Evolutionary conservation across 345 rosid species (phyloP).

Genomic region (Hypericum androsaemum): DNA sequence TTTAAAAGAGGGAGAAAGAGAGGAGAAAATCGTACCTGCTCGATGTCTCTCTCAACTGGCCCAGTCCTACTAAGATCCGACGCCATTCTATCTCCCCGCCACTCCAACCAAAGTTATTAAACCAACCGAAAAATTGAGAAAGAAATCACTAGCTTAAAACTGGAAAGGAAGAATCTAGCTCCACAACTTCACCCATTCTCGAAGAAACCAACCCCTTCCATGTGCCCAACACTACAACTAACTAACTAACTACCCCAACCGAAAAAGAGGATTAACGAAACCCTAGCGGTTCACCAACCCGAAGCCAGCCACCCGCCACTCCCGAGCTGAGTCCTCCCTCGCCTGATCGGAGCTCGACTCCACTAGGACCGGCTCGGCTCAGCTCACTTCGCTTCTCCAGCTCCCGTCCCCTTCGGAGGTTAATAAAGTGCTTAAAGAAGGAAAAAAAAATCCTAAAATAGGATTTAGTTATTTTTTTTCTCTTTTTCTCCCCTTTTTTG

Average conservation of each 20-base stretch:
- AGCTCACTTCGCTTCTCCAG: too few species aligned
- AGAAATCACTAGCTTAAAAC: not conserved
- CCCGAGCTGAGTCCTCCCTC: too few species aligned
- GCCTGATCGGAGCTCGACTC: too few species aligned
- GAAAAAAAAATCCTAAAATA: too few species aligned
- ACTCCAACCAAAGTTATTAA: constrained; percentile 19
- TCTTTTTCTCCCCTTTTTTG: too few species aligned
- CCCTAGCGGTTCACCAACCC: constrained; percentile 4
- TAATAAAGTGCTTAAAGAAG: too few species aligned
- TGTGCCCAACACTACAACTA: constrained; percentile 16
- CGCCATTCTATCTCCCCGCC: constrained; percentile 69
- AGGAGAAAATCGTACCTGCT: constrained; percentile 51
- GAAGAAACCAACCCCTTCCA: constrained; percentile 26
- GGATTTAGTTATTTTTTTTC: too few species aligned
- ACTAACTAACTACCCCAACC: constrained; percentile 22
- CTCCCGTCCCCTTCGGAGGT: too few species aligned
- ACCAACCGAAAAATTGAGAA: not conserved
- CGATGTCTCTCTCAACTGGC: constrained; percentile 79
- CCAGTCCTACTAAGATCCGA: constrained; percentile 85
- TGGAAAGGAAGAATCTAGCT: constrained; percentile 4
- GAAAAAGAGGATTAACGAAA: constrained; percentile 12
- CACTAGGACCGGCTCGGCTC: too few species aligned
- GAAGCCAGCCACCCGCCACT: too few species aligned
- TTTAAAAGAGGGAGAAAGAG: not conserved
- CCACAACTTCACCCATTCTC: constrained; percentile 24